These are phyloP conservation scores for Mikania micrantha DNA, from an alignment of 129 eudicot genomes.

Conservation along the genomic window DNA sequence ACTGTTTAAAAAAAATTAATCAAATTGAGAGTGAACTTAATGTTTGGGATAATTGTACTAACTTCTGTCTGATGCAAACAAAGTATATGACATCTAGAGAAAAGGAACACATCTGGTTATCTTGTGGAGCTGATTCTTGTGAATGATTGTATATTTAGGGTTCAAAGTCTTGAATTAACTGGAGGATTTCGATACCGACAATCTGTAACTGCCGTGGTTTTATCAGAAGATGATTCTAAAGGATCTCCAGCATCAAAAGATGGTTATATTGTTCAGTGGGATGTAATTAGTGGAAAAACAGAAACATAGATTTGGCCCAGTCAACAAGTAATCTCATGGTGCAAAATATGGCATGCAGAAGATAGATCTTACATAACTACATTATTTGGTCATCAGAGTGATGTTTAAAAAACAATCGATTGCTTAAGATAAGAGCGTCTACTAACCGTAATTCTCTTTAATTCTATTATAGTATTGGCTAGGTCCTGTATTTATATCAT, in stretches of 20 bases:
- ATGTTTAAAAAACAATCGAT: conserved; percentile 72
- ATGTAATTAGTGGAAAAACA: too few relatives aligned
- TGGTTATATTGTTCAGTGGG: too few relatives aligned
- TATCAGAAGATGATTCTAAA: conserved; percentile 70
- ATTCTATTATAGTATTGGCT: too few relatives aligned
- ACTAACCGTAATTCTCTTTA: too few relatives aligned
- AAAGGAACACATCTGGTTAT: background rate
- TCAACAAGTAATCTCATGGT: conserved; percentile 69
- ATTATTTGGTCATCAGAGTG: conserved; percentile 93
- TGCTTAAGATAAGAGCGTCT: conserved; percentile 79
- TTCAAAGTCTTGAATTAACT: conserved; percentile 48
- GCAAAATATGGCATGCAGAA: conserved; percentile 94
- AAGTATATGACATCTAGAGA: background rate
- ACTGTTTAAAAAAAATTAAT: too few relatives aligned
- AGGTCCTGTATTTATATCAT: too few relatives aligned
- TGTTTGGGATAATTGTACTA: too few relatives aligned
- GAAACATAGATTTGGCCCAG: conserved; percentile 81
- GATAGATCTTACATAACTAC: conserved; percentile 70
- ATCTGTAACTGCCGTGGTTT: conserved; percentile 77
- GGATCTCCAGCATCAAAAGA: conserved; percentile 96
- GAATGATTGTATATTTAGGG: conserved; percentile 35
- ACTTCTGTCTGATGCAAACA: background rate
- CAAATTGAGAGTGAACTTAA: too few relatives aligned
- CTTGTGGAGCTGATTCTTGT: background rate
- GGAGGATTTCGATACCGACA: conserved; percentile 67